A percentile compares a stretch with the other conserved stretches of the same genome.
Evolutionary conservation across 345 rosid species (phyloP).

Genomic region (Brassica nigra): DNA sequence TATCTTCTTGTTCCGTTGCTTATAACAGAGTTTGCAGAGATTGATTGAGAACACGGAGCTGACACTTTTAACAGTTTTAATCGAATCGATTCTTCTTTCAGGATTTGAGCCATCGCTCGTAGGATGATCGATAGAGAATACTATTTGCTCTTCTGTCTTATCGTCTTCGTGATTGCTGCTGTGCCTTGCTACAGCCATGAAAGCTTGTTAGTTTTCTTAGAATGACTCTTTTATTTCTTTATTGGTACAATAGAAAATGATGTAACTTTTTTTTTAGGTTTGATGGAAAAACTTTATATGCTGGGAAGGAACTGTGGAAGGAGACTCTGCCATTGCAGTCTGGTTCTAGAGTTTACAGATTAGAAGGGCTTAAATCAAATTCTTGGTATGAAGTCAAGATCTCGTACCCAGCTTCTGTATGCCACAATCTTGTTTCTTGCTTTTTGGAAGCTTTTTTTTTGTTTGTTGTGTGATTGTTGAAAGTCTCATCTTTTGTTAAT

Average conservation of each 20-base stretch:
- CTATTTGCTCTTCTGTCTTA: conserved; percentile 30
- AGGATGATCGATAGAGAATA: conserved; percentile 6
- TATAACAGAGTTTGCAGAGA: neutral
- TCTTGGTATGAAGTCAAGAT: conserved; percentile 98
- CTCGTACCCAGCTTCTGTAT: conserved; percentile 97
- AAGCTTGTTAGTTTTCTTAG: conserved; percentile 42
- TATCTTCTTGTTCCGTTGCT: neutral
- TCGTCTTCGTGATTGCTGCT: conserved; percentile 28
- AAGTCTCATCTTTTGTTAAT: neutral
- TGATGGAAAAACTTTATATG: conserved; percentile 47
- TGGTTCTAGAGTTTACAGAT: conserved; percentile 62
- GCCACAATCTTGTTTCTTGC: conserved; percentile 37
- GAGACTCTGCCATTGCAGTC: conserved; percentile 59
- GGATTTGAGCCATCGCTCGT: neutral
- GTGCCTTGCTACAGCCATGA: conserved; percentile 41
- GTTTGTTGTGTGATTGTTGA: conserved; percentile 18
- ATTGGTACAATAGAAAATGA: neutral
- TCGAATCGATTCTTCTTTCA: neutral
- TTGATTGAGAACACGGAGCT: neutral
- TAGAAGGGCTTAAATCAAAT: conserved; percentile 68
- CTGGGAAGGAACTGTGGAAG: conserved; percentile 69
- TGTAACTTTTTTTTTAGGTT: conserved; percentile 38
- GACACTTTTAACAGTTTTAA: neutral
- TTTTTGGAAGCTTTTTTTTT: neutral
- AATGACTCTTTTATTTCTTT: neutral